phyloP scores from a whole-genome alignment of 805 yeast genomes.

The Komagataella phaffii region DNA sequence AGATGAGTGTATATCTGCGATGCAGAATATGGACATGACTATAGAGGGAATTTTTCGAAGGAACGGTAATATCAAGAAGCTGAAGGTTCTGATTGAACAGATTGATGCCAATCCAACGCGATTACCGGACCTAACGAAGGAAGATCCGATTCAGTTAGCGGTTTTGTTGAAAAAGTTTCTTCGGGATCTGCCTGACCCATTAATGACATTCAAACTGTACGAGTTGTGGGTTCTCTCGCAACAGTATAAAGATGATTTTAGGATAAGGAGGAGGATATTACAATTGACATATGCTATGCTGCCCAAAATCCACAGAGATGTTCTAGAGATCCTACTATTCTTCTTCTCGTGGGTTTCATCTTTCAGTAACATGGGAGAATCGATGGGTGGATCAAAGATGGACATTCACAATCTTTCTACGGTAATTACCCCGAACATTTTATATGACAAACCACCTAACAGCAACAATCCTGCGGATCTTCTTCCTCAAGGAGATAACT shows the following conservation, averaged over 20 bases:
- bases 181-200: conserved; percentile 86
- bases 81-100: conserved; percentile 57
- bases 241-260: conserved; percentile 26
- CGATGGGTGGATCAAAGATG: conserved; percentile 83
- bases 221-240: conserved; percentile 70
- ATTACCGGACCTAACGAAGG: conserved; percentile 55
- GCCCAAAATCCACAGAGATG: conserved; percentile 72
- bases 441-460: conserved; percentile 40
- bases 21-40: conserved; percentile 86
- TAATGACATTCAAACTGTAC: conserved; percentile 64
- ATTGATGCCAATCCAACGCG: conserved; percentile 64
- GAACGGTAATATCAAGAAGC: conserved; percentile 83
- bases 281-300: conserved; percentile 62
- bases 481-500: conserved; percentile 42
- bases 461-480: conserved; percentile 7
- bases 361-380: conserved; percentile 85
- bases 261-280: conserved; percentile 36
- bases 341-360: conserved; percentile 94
- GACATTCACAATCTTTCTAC: conserved; percentile 92
- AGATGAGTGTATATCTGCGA: conserved; percentile 74
- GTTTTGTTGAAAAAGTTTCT: conserved; percentile 85
- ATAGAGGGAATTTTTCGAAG: conserved; percentile 93
- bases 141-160: conserved; percentile 84
- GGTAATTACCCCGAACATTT: conserved; percentile 85
- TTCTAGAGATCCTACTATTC: conserved; percentile 71